Base-by-base conservation (phyloP, 352 stramenopile genomes). In the Pythium biforme region DNA sequence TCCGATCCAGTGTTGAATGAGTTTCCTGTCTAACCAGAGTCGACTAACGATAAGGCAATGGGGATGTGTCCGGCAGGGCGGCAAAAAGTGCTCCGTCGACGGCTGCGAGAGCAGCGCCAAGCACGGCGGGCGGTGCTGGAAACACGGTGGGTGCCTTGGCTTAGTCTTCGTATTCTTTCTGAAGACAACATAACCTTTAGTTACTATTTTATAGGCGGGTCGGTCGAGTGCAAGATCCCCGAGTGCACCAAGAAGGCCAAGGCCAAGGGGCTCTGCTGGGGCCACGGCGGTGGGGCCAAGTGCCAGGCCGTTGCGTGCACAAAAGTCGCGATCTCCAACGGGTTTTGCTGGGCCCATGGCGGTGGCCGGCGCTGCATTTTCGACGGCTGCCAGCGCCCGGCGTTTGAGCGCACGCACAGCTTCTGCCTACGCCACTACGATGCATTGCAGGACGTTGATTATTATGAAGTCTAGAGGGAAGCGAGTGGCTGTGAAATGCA, bases 121-220 rank as follows among this genome's bases (percentile, higher is more conserved):
- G 59, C 48, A 73, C 27, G 45, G 53, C 4, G 73, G 73, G 1
- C 61, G 77, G 27, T 85, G 76, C 59, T 85, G 76, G 76, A 74
- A 72, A n/a, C 76, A 85, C 37, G 76, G 76, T 69, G 40, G 27
- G 25, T 4, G 22, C 31, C 62, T 15, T 12, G 26, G 25, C n/a
- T 34, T n/a, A 43, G 12, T 33, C 3, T 4, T 37, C 9, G 5
- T 3, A 31, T 29, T 8, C 25, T 23, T 12, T 53, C 19, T 26
- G 1, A n/a, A 12, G 22, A 9, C n/a, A n/a, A n/a, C n/a, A n/a
- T n/a, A n/a, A n/a, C n/a, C n/a, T n/a, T n/a, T n/a, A n/a, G n/a
- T n/a, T n/a, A n/a, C n/a, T n/a, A n/a, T 26, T 29, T 29, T 10
- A 39, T 52, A 53, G 66, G 66, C 43, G 66, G 66, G 4, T 67